Percentiles rank a stretch among this genome's conserved stretches.
phyloP scores from a whole-genome alignment of 2,329 filamentous ascomycete genomes.

The Aspergillus tamarii region DNA sequence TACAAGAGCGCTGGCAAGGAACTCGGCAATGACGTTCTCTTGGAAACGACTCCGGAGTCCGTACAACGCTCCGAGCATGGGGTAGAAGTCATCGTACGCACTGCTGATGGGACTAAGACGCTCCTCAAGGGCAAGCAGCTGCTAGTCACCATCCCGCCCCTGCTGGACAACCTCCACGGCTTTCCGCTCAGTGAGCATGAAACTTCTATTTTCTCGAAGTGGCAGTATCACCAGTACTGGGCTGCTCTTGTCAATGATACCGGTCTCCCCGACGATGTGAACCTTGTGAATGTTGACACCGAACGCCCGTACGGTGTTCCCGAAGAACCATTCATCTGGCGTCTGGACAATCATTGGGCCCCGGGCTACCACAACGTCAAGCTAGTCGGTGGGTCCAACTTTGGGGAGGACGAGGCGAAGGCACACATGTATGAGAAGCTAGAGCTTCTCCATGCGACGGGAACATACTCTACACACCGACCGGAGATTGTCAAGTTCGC shows the following conservation, averaged over 20 bases:
- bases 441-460: not conserved
- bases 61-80: not conserved
- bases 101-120: not conserved
- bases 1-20: not conserved
- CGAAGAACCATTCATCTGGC: not conserved
- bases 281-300: not conserved
- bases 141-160: not conserved
- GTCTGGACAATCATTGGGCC: not conserved
- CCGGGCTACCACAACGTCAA: not conserved
- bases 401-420: not conserved
- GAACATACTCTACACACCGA: not conserved
- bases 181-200: not conserved
- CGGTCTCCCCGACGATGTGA: not conserved
- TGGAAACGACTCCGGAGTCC: constrained; percentile 3
- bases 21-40: constrained; percentile 39
- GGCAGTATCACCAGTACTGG: not conserved
- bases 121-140: not conserved
- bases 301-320: not conserved
- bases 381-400: not conserved
- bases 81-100: not conserved
- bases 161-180: not conserved
- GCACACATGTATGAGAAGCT: not conserved
- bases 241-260: not conserved
- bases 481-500: not conserved
- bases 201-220: not conserved